phyloP scores from a whole-genome alignment of 1,284 basidiomycete species.

The Exobasidium rhododendri region DNA sequence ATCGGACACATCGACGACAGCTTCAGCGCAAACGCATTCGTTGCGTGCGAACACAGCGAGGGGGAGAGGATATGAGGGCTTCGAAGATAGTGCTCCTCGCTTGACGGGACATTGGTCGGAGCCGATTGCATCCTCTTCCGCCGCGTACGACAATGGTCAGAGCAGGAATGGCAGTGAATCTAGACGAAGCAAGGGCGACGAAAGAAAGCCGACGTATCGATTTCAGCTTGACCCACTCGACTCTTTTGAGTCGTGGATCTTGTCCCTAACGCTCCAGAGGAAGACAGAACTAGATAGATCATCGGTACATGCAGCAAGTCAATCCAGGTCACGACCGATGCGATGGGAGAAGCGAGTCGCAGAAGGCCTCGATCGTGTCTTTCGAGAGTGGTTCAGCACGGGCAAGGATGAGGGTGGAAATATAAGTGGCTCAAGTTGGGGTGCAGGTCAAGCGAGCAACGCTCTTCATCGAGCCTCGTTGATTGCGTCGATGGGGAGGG shows the following conservation, averaged over 20 bases:
- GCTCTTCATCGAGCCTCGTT: neutral
- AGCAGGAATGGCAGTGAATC: neutral
- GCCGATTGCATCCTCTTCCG: slow-evolving; percentile 17
- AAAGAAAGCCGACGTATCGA: slow-evolving; percentile 23
- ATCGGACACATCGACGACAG: no score
- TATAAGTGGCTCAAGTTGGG: neutral
- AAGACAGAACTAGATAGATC: neutral
- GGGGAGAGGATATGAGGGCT: slow-evolving; percentile 5
- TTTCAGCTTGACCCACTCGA: slow-evolving; percentile 44
- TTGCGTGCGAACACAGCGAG: neutral
- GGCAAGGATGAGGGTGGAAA: neutral
- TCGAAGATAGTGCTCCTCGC: neutral
- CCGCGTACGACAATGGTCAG: neutral
- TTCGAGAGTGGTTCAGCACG: slow-evolving; percentile 37
- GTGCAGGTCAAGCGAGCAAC: neutral
- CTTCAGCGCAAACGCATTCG: no score
- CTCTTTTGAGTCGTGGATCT: slow-evolving; percentile 39
- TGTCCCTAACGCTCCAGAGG: slow-evolving; percentile 24
- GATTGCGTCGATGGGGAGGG: neutral
- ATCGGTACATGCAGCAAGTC: neutral
- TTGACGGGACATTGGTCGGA: slow-evolving; percentile 27
- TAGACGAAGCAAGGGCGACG: neutral
- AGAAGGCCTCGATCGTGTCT: slow-evolving; percentile 39
- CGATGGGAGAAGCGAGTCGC: slow-evolving; percentile 34
- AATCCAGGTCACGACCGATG: slow-evolving; percentile 8